A percentile compares a stretch with the other conserved stretches of the same genome.
These are phyloP conservation scores for Colletotrichum sp. DNA, from an alignment of 2,329 filamentous ascomycete species.

Conservation along the genomic window DNA sequence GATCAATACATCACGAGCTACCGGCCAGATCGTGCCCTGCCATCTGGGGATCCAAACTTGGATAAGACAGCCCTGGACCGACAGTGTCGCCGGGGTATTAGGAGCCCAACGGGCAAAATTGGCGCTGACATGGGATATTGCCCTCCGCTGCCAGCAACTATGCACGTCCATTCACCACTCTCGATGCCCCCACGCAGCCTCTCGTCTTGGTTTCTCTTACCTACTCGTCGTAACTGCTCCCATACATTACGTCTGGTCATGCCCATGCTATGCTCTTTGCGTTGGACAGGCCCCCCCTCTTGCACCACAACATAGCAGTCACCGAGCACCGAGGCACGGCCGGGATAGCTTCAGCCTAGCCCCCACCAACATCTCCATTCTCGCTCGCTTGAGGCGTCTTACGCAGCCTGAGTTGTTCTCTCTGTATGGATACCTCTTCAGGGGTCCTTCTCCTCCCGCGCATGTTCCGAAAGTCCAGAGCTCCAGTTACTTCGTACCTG, in stretches of 20 bases:
- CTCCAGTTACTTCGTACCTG: neutral
- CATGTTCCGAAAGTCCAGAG: neutral
- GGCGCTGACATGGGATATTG: slow-evolving; percentile 7
- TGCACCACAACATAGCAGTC: neutral
- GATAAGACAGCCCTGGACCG: neutral
- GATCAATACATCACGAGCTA: neutral
- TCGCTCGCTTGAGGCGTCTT: neutral
- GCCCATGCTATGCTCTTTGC: neutral
- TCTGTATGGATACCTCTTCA: neutral
- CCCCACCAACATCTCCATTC: slow-evolving; percentile 5
- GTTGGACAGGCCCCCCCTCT: neutral
- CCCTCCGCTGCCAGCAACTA: slow-evolving; percentile 4
- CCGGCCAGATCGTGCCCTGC: neutral
- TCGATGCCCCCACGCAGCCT: slow-evolving; percentile 2
- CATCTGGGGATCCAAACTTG: neutral
- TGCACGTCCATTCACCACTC: slow-evolving; percentile 11
- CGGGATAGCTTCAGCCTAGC: slow-evolving; percentile 16
- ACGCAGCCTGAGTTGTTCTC: neutral
- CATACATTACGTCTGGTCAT: neutral
- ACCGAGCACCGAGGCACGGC: slow-evolving; percentile 12
- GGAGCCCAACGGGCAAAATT: neutral
- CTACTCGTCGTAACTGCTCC: neutral
- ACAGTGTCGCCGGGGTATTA: neutral
- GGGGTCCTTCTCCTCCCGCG: slow-evolving; percentile 3
- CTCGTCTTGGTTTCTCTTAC: neutral